Evolutionary conservation across 2,329 filamentous ascomycete species (phyloP).

Genomic region (Claviceps purpurea): DNA sequence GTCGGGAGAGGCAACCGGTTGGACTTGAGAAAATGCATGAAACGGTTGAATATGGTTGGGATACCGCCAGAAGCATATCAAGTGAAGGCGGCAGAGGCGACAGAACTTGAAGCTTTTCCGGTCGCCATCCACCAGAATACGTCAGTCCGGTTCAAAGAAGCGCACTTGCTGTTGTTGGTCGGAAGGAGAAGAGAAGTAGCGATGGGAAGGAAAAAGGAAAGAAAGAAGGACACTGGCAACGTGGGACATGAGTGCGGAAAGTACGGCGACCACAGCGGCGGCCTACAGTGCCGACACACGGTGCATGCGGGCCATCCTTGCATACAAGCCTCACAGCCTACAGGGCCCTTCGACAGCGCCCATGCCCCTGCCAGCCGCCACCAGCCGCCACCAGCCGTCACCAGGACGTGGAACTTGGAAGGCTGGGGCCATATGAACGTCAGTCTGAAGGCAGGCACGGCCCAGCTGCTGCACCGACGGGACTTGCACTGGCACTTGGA

Average conservation of each 20-base stretch:
- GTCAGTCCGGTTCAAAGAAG: slow-evolving; percentile 10
- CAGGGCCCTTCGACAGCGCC: not conserved
- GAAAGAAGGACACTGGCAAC: slow-evolving; percentile 12
- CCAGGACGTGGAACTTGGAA: not conserved
- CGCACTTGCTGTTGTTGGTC: slow-evolving; percentile 13
- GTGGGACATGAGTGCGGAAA: slow-evolving; percentile 7
- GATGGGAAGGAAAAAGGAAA: slow-evolving; percentile 8
- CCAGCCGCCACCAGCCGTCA: not conserved
- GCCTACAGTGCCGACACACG: slow-evolving; percentile 6
- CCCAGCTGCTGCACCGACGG: not conserved
- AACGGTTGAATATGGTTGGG: slow-evolving; percentile 10
- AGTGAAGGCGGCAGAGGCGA: slow-evolving; percentile 10
- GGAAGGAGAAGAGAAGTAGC: not conserved
- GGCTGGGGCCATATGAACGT: not conserved
- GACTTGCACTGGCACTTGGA: not conserved
- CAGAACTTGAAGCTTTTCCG: slow-evolving; percentile 15
- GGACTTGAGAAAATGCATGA: not conserved
- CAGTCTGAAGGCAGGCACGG: not conserved
- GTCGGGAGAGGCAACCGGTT: slow-evolving; percentile 7
- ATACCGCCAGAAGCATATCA: slow-evolving; percentile 17
- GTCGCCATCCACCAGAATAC: slow-evolving; percentile 12
- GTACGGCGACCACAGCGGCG: not conserved
- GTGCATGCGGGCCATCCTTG: slow-evolving; percentile 1
- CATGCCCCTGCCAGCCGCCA: slow-evolving; percentile 1
- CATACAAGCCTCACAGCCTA: not conserved